Evolutionary conservation across 1,284 basidiomycete genomes (phyloP), one percentile per base, ranked within the genome.

Genomic region (Meira nashicola): DNA sequence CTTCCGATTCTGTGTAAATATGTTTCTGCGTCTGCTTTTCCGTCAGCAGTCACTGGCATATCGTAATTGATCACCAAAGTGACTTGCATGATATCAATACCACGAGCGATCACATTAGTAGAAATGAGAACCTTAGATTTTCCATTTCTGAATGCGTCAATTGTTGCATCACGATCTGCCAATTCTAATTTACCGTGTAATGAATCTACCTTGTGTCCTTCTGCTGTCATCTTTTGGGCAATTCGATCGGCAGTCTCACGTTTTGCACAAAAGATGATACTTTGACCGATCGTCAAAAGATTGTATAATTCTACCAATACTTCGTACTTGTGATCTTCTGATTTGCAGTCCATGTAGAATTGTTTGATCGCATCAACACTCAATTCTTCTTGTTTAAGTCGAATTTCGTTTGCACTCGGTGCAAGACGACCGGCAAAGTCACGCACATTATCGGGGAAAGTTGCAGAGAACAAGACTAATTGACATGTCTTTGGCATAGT

Each of bases 81-180:
- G 67, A 99, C 95, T 82, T 97, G 94, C 66, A 92, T 84, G 73
- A 99, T 96, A 77, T 99, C 95, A 82, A 99, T 98, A 49, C 95
- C 95, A 39, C 95, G 87, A 9, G 95, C 92, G 67, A 98, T 89
- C 71, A 99, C 95, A 80, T 99, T 98, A 56, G 95, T 99, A 55
- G 95, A 96, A 78, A 99, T 98, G 66, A 99, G 82, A 43, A 96
- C 94, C 81, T 98, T 98, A 79, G 92, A 91, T 77, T 88, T 88
- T 60, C 95, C 95, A 71, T 95, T 88, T 54, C 95, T 85, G 86
- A 98, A 99, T 25, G 86, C 86, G 77, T 97, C 93, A 74, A 98
- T 94, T 66, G 94, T 88, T 40, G 84, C 76, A 80, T 99, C 95
- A 71, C 95, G 90, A 74, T 94, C 91, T 1, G 82, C 68, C 12